Percentiles rank a stretch among this genome's conserved stretches.
These are phyloP conservation scores for Cyclotella baltica DNA, from an alignment of 108 stramenopile genomes.

Conservation along the genomic window DNA sequence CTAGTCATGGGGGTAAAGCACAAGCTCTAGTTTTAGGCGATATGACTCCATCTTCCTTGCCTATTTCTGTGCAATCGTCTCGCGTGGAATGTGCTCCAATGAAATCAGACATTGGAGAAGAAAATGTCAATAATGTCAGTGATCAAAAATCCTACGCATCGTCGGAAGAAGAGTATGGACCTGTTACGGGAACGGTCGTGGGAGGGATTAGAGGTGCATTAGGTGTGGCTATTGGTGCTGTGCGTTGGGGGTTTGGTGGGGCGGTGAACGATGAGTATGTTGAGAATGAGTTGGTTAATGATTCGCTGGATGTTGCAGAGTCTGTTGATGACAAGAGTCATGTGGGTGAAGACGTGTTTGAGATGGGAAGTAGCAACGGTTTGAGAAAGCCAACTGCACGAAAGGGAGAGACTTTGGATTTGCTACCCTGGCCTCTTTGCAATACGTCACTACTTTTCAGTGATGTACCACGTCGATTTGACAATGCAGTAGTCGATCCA, in stretches of 20 bases:
- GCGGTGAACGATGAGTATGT: background rate
- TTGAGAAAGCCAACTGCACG: background rate
- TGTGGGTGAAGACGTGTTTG: background rate
- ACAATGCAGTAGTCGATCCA: conserved; percentile 72
- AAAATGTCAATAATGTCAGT: background rate
- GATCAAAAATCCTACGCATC: conserved; percentile 8
- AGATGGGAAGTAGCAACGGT: conserved; percentile 1
- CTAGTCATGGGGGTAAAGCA: too few species aligned
- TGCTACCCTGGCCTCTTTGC: conserved; percentile 44
- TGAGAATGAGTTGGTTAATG: conserved; percentile 1
- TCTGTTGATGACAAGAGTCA: conserved; percentile 11
- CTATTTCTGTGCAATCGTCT: conserved; percentile 34
- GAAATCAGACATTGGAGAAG: background rate
- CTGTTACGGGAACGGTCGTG: conserved; percentile 48
- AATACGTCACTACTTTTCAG: conserved; percentile 54
- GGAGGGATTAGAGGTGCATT: conserved; percentile 63
- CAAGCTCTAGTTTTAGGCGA: too few species aligned
- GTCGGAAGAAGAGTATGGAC: conserved; percentile 45
- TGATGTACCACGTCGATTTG: conserved; percentile 78
- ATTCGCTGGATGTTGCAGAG: conserved; percentile 42
- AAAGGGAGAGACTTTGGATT: conserved; percentile 18
- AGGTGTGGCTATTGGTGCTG: conserved; percentile 56
- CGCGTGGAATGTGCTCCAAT: conserved; percentile 27
- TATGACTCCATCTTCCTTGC: conserved; percentile 22
- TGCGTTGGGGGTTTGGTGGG: conserved; percentile 61